Base-by-base conservation (phyloP, 2,329 filamentous ascomycete species). In the Chrysoporthe cubensis region DNA sequence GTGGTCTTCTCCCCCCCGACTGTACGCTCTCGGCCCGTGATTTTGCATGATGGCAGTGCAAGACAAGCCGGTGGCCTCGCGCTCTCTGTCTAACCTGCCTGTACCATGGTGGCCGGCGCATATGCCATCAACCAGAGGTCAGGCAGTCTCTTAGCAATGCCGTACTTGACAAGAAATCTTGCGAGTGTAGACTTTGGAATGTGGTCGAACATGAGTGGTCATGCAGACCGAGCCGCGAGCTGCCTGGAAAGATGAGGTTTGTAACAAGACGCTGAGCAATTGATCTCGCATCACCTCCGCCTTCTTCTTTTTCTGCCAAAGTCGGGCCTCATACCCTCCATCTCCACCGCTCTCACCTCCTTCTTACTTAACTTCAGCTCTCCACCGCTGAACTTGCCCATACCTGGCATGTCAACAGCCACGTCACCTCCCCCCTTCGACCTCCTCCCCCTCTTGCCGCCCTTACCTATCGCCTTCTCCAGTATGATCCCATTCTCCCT, bases 401-500 rank as follows among this genome's bases (percentile, higher is more conserved):
- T 88, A 2, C 87, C 89, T 0, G 95, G 93, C 42, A 88, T 88
- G 71, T 92, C 93, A 48, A 97, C 88, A 0, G 87, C 61, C 16
- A 69, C 44, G 1, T 82, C 77, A 88, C 81, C 71, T 88, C 83
- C 79, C 86, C 80, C 76, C 71, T 73, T 76, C 63, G 76, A 72
- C 73, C 84, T 86, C 75, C 80, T 81, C 67, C 79, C 81, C 67
- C 77, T 82, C 66, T 78, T 76, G 65, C 77, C 81, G 66, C 42
- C 63, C 40, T 60, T 61, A 73, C 77, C 46, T 42, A 37, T 40
- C 43, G 76, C 74, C 70, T 83, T 84, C 82, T 98, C 96, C 44
- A 98, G 82, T 61, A 98, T 89, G 73, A 98, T 90, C 6, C 95
- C 96, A 74, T 95, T 97, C 83, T 98, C 95, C 75, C 85, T 88